Evolutionary conservation across 345 rosid genomes (phyloP).

Genomic region (Lepidium africanum): DNA sequence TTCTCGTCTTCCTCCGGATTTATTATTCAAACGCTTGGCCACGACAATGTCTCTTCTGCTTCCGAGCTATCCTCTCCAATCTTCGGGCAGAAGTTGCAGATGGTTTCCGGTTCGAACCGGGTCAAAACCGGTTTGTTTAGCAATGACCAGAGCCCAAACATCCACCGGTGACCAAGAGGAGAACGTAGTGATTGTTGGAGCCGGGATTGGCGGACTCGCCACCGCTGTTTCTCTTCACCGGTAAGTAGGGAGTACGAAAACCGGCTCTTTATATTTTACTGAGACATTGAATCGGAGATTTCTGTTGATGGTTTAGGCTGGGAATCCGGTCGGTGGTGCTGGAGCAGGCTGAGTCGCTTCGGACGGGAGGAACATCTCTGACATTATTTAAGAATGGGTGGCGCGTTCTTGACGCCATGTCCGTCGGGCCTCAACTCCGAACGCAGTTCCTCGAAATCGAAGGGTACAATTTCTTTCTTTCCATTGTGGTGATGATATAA

Average conservation of each 20-base stretch:
- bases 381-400: slow-evolving; percentile 96
- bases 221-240: slow-evolving; percentile 77
- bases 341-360: slow-evolving; percentile 83
- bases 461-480: slow-evolving; percentile 45
- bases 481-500: too few species aligned
- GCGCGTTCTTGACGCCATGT: slow-evolving; percentile 82
- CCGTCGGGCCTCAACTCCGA: slow-evolving; percentile 70
- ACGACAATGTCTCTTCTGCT: slow-evolving; percentile 37
- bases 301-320: slow-evolving; percentile 36
- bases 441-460: slow-evolving; percentile 69
- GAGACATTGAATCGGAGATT: background rate
- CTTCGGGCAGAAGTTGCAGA: slow-evolving; percentile 5
- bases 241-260: slow-evolving; percentile 22
- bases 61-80: slow-evolving; percentile 19
- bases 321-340: slow-evolving; percentile 74
- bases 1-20: background rate
- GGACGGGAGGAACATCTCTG: slow-evolving; percentile 82
- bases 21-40: background rate
- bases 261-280: background rate
- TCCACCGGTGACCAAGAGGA: slow-evolving; percentile 34
- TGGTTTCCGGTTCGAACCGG: slow-evolving; percentile 25
- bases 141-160: slow-evolving; percentile 19
- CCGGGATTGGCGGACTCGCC: slow-evolving; percentile 88
- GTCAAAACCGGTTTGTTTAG: slow-evolving; percentile 15
- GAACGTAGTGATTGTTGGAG: slow-evolving; percentile 67